Evolutionary conservation across 176 grass and related monocot genomes (phyloP), one percentile per base, ranked within the genome.

Genomic region (Carex cristatella): DNA sequence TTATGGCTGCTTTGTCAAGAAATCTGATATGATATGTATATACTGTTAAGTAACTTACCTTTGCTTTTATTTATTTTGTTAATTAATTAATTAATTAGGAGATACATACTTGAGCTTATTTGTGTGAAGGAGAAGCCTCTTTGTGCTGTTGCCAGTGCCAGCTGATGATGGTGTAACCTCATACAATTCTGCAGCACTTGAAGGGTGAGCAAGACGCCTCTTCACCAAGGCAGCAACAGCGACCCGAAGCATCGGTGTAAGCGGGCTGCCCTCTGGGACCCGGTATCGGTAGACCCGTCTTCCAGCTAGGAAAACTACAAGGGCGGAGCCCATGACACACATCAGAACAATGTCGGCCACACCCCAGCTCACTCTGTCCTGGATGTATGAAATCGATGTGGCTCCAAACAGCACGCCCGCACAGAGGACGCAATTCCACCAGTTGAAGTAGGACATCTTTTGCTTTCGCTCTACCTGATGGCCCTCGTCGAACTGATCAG

Each of bases 381-480:
- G 81, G 40, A 90, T 32, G 83, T 91, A 94, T 23, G 86, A 86
- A 18, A 98, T 73, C n/a, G 84, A 19, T 5, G 95, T 93, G 89
- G 90, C 91, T 27, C 92, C 95, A 5, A 98, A 88, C 1, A 94
- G 19, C 2, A 94, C 15, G 0, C 92, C 79, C 7, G 58, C 2
- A 37, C 95, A 91, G 65, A 98, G 88, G 15, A 82, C 87, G 51
- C 88, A 98, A 86, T 77, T 94, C 95, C 95, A 98, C 92, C 92
- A 98, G 84, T 98, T 94, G 85, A 98, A 98, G 89, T 84, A 98
- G n/a, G 95, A 98, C 92, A 98, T 98, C 89, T 94, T 98, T 78
- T 93, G 85, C 38, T 79, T 86, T 28, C 92, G 80, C 89, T 98
- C 95, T 31, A 5, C 35, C 0, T 75, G 51, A 30, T 98, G 82